Conservation (phyloP, 306 rosid genomes). For the Luffa aegyptiaca region DNA sequence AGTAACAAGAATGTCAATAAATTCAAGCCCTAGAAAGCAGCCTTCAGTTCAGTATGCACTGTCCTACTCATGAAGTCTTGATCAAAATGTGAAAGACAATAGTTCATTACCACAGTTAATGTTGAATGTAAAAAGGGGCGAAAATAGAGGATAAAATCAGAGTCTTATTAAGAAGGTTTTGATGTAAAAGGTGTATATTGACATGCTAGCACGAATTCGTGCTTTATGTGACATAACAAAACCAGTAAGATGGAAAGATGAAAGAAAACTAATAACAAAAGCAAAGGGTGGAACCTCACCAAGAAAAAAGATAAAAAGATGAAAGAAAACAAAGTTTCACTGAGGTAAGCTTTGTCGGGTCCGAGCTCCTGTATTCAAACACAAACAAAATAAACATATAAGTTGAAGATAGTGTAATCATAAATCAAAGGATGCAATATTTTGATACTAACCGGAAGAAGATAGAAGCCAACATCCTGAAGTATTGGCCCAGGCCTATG, state of each 20-base stretch:
- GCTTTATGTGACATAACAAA: background rate
- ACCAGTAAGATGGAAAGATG: background rate
- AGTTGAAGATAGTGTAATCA: background rate
- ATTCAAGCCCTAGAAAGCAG: background rate
- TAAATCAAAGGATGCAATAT: background rate
- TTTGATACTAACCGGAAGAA: slow-evolving; percentile 58
- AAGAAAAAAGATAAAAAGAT: slow-evolving; percentile 59
- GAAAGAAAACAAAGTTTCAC: slow-evolving; percentile 55
- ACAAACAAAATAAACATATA: slow-evolving; percentile 9
- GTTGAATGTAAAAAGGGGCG: background rate
- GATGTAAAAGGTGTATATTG: background rate
- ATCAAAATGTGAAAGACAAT: background rate
- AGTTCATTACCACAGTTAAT: background rate
- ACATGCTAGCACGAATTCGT: background rate
- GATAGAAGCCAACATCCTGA: slow-evolving; percentile 76
- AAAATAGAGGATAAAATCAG: background rate
- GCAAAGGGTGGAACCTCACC: slow-evolving; percentile 30
- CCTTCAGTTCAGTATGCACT: background rate
- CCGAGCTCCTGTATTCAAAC: slow-evolving; percentile 52
- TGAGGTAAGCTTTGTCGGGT: slow-evolving; percentile 50
- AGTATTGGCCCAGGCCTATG: slow-evolving; percentile 78
- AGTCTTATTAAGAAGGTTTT: background rate
- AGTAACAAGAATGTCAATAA: background rate
- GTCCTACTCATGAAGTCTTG: background rate
- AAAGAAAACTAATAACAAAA: background rate